phyloP scores from a whole-genome alignment of 1,284 basidiomycete genomes.

The Mycosarcoma mackinlayi region DNA sequence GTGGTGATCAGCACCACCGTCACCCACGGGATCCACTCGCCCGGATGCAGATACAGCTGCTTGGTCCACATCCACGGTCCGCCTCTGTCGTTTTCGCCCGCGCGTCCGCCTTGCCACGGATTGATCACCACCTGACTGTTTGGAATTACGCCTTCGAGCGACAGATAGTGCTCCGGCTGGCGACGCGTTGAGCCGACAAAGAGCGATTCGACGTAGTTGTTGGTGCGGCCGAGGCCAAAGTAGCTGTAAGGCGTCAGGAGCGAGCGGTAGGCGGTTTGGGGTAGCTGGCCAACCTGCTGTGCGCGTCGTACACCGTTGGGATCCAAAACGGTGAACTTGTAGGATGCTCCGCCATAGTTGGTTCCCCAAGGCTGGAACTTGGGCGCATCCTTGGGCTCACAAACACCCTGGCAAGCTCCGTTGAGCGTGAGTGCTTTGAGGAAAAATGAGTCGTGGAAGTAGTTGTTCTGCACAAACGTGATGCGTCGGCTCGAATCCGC shows the following conservation, averaged over 20 bases:
- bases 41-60: slow-evolving; percentile 90
- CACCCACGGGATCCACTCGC: slow-evolving; percentile 98
- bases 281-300: slow-evolving; percentile 91
- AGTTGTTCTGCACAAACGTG: slow-evolving; percentile 94
- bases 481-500: slow-evolving; percentile 68
- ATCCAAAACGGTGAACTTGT: slow-evolving; percentile 96
- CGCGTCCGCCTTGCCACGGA: slow-evolving; percentile 73
- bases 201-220: slow-evolving; percentile 91
- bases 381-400: slow-evolving; percentile 70
- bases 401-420: slow-evolving; percentile 85
- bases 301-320: slow-evolving; percentile 89
- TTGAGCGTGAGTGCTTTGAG: slow-evolving; percentile 92
- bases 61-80: slow-evolving; percentile 77
- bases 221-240: slow-evolving; percentile 97
- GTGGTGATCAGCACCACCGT: slow-evolving; percentile 83
- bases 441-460: slow-evolving; percentile 99
- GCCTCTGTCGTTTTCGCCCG: slow-evolving; percentile 17
- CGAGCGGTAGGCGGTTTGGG: slow-evolving; percentile 89
- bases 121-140: slow-evolving; percentile 97
- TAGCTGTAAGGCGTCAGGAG: slow-evolving; percentile 91
- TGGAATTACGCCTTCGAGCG: slow-evolving; percentile 95
- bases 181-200: slow-evolving; percentile 63
- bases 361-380: slow-evolving; percentile 81
- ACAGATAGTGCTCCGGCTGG: slow-evolving; percentile 80
- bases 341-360: slow-evolving; percentile 91